Evolutionary conservation across 768 basidiomycete species (phyloP).

Genomic region (Suillus bovinus): DNA sequence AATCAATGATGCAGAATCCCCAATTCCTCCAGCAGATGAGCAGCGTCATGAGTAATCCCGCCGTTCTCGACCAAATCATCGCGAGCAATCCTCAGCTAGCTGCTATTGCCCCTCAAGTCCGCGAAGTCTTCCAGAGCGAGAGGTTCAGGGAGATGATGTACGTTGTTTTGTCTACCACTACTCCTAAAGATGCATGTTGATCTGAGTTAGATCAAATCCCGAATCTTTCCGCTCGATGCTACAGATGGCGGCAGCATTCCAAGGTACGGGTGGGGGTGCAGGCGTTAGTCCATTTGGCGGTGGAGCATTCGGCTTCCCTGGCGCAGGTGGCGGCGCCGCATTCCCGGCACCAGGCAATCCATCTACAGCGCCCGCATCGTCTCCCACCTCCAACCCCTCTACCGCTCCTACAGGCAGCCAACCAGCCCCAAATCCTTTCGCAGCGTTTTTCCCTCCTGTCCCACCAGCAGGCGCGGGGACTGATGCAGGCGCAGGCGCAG

Average conservation of each 20-base stretch:
- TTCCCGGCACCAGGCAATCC: slow-evolving; percentile 69
- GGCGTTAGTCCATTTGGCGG: slow-evolving; percentile 20
- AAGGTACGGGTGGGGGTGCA: slow-evolving; percentile 37
- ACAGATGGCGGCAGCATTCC: slow-evolving; percentile 64
- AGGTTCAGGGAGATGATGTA: slow-evolving; percentile 77
- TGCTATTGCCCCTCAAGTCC: slow-evolving; percentile 76
- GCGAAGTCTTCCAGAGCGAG: slow-evolving; percentile 76
- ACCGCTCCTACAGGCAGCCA: slow-evolving; percentile 12
- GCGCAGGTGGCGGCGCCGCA: slow-evolving; percentile 28
- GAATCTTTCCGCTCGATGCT: slow-evolving; percentile 74
- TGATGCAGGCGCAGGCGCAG: slow-evolving; percentile 28
- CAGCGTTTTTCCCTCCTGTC: slow-evolving; percentile 21
- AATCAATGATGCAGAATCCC: slow-evolving; percentile 82
- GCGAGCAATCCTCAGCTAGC: slow-evolving; percentile 77
- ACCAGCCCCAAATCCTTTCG: slow-evolving; percentile 15
- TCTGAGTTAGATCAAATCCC: slow-evolving; percentile 62
- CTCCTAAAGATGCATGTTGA: neutral
- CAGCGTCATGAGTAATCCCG: slow-evolving; percentile 81
- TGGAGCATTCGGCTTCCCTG: slow-evolving; percentile 13
- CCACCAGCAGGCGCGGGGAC: slow-evolving; percentile 24
- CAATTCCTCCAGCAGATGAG: slow-evolving; percentile 90
- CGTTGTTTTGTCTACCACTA: slow-evolving; percentile 21
- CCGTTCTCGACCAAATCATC: slow-evolving; percentile 86
- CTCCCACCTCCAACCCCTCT: slow-evolving; percentile 28
- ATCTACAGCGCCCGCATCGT: slow-evolving; percentile 29